Conservation (phyloP, 306 rosid species). For the Sindora glabra region DNA sequence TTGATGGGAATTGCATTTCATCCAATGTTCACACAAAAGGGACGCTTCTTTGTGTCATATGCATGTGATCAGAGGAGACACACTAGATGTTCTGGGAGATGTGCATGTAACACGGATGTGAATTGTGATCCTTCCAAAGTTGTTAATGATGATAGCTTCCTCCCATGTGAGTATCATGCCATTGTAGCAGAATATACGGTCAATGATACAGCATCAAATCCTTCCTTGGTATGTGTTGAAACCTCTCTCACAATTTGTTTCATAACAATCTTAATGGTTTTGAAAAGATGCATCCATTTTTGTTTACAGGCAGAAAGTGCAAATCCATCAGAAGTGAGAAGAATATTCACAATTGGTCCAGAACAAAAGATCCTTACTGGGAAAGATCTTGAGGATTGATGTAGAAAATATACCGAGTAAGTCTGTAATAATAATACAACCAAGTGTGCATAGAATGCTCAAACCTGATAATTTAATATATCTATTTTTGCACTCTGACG, state of each 20-base stretch:
- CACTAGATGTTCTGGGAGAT: conserved; percentile 38
- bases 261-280: not conserved
- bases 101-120: conserved; percentile 34
- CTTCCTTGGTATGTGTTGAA: conserved; percentile 12
- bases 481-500: too few species aligned
- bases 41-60: conserved; percentile 33
- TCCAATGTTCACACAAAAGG: conserved; percentile 28
- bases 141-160: conserved; percentile 10
- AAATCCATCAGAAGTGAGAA: conserved; percentile 31
- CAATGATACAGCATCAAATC: conserved; percentile 22
- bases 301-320: conserved; percentile 20
- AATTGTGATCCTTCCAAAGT: conserved; percentile 33
- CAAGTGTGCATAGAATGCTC: too few species aligned
- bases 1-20: conserved; percentile 40
- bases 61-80: conserved; percentile 24
- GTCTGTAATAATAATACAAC: not conserved
- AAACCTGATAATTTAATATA: too few species aligned
- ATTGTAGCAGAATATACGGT: conserved; percentile 36
- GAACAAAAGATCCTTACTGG: conserved; percentile 36
- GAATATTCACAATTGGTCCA: conserved; percentile 35
- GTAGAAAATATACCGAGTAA: conserved; percentile 35
- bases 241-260: not conserved
- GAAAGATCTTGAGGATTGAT: conserved; percentile 39
- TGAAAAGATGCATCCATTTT: not conserved
- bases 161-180: conserved; percentile 34